Evolutionary conservation across 2,329 filamentous ascomycete species (phyloP).

Genomic region (Bertia moriformis): DNA sequence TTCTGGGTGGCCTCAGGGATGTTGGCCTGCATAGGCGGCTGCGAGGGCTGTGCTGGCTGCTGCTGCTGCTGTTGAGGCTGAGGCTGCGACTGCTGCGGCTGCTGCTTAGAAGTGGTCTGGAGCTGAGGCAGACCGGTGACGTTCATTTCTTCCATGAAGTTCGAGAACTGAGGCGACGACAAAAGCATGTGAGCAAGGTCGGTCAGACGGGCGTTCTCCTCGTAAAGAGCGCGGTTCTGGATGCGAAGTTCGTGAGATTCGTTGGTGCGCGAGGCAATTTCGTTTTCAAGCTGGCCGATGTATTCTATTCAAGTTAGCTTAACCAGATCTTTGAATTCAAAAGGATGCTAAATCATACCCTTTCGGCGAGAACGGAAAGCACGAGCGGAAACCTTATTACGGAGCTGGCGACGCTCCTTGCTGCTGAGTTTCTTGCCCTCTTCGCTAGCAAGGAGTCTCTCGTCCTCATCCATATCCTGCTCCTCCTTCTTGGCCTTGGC

Average conservation of each 20-base stretch:
- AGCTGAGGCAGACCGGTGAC: constrained; percentile 27
- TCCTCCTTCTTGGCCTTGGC: constrained; percentile 77
- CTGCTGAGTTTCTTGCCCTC: constrained; percentile 98
- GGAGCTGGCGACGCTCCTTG: constrained; percentile 90
- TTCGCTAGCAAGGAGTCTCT: constrained; percentile 82
- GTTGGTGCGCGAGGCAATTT: constrained; percentile 69
- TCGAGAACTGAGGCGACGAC: constrained; percentile 67
- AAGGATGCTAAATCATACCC: constrained; percentile 42
- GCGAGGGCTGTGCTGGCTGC: constrained; percentile 15
- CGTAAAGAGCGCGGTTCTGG: constrained; percentile 67
- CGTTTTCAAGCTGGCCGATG: constrained; percentile 82
- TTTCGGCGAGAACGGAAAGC: constrained; percentile 97
- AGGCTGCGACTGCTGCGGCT: constrained; percentile 19
- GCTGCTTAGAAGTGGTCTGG: no score
- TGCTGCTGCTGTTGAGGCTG: constrained; percentile 23
- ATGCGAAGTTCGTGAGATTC: constrained; percentile 69
- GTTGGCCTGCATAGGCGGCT: constrained; percentile 11
- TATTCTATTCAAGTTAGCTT: constrained; percentile 59
- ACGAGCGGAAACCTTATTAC: constrained; percentile 96
- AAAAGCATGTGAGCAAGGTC: constrained; percentile 72
- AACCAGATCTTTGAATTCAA: constrained; percentile 13
- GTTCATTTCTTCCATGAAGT: constrained; percentile 61
- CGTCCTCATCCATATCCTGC: constrained; percentile 97
- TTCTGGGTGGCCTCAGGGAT: constrained; percentile 51
- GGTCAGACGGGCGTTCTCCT: constrained; percentile 71